A percentile compares a stretch with the other conserved stretches of the same genome.
Evolutionary conservation across 306 rosid species (phyloP).

Genomic region (Luffa acutangula): DNA sequence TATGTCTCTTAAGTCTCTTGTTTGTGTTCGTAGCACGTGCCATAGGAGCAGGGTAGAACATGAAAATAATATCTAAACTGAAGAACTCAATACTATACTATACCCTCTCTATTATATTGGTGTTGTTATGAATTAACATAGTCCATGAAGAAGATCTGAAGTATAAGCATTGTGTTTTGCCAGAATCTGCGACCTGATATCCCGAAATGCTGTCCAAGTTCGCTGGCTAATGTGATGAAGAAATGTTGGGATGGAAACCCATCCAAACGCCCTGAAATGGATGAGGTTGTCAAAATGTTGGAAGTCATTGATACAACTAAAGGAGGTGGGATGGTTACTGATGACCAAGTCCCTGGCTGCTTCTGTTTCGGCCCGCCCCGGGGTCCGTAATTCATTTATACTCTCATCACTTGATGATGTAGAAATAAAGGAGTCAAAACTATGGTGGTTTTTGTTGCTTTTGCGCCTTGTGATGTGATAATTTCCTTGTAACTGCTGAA

Average conservation of each 20-base stretch:
- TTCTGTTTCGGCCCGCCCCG: slow-evolving; percentile 43
- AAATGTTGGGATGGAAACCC: slow-evolving; percentile 57
- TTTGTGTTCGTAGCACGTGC: background rate
- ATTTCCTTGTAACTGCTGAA: background rate
- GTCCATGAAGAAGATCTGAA: background rate
- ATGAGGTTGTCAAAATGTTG: slow-evolving; percentile 52
- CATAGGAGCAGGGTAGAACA: background rate
- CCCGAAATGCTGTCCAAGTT: slow-evolving; percentile 56
- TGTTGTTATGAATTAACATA: background rate
- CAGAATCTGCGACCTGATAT: slow-evolving; percentile 59
- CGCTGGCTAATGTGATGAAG: slow-evolving; percentile 40
- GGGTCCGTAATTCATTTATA: slow-evolving; percentile 32
- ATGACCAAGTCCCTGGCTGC: slow-evolving; percentile 25
- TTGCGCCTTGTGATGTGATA: background rate
- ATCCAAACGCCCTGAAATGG: slow-evolving; percentile 54
- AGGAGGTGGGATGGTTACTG: slow-evolving; percentile 74
- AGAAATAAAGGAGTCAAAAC: slow-evolving; percentile 1
- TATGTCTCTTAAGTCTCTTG: background rate
- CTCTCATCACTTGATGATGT: background rate
- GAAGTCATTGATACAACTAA: slow-evolving; percentile 59
- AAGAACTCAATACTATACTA: background rate
- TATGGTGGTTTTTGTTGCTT: slow-evolving; percentile 4
- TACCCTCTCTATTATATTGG: background rate
- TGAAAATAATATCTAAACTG: background rate
- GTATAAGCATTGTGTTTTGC: slow-evolving; percentile 3